Evolutionary conservation across 2,329 filamentous ascomycete species (phyloP).

Genomic region (Thelonectria discophora): DNA sequence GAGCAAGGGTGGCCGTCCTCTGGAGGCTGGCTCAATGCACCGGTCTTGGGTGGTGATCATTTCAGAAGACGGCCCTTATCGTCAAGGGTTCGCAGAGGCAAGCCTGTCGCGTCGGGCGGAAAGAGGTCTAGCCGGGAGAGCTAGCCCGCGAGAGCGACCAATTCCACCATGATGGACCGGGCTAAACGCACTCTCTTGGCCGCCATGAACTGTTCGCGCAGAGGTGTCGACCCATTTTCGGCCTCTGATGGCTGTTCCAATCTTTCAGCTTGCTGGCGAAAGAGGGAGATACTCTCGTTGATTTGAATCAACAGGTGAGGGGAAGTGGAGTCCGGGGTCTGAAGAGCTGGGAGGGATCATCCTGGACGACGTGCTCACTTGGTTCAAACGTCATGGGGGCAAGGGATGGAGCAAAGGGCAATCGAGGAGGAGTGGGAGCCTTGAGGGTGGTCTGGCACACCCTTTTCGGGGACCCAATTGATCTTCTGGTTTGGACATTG

Average conservation of each 20-base stretch:
- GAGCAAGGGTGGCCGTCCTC: slow-evolving; percentile 26
- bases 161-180: slow-evolving; percentile 12
- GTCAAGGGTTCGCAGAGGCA: slow-evolving; percentile 28
- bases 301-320: slow-evolving; percentile 32
- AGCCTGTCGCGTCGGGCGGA: slow-evolving; percentile 20
- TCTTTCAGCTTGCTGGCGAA: not conserved
- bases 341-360: slow-evolving; percentile 26
- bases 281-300: slow-evolving; percentile 5
- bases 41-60: no score
- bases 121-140: slow-evolving; percentile 31
- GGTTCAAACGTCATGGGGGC: slow-evolving; percentile 33
- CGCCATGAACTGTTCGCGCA: slow-evolving; percentile 18
- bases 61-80: slow-evolving; percentile 20
- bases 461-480: not conserved
- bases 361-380: slow-evolving; percentile 22
- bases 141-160: slow-evolving; percentile 14
- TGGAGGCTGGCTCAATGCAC: no score
- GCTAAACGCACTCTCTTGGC: slow-evolving; percentile 1
- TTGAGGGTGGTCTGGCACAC: not conserved
- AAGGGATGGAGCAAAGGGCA: no score
- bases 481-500: not conserved
- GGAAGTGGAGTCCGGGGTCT: slow-evolving; percentile 40
- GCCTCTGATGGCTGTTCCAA: slow-evolving; percentile 1
- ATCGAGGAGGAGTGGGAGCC: no score
- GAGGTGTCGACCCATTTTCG: slow-evolving; percentile 24